phyloP scores from a whole-genome alignment of 495 filamentous ascomycete genomes.

The Podospora anserina region DNA sequence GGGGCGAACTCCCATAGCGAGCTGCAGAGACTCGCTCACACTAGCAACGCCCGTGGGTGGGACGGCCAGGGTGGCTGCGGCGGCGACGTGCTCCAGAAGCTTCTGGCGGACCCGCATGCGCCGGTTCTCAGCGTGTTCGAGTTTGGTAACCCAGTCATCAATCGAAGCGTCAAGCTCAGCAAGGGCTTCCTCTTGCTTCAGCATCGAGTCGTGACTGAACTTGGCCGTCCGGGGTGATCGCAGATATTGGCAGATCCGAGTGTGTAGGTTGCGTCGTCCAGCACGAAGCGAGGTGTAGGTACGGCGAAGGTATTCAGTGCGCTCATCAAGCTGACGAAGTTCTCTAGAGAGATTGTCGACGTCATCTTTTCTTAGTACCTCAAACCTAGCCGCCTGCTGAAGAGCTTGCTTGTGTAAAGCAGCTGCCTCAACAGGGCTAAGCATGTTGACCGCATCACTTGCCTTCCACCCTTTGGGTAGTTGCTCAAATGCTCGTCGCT shows the following conservation, averaged over 20 bases:
- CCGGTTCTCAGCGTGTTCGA: slow-evolving; percentile 72
- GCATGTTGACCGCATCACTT: slow-evolving; percentile 44
- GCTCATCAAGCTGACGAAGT: slow-evolving; percentile 64
- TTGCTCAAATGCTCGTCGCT: slow-evolving; percentile 50
- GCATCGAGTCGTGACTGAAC: slow-evolving; percentile 63
- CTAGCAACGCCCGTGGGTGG: slow-evolving; percentile 33
- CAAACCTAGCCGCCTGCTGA: slow-evolving; percentile 61
- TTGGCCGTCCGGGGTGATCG: slow-evolving; percentile 58
- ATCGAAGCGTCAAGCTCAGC: slow-evolving; percentile 69
- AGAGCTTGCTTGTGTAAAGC: slow-evolving; percentile 59
- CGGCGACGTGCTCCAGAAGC: slow-evolving; percentile 70
- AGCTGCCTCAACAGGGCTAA: slow-evolving; percentile 52
- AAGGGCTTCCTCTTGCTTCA: slow-evolving; percentile 73
- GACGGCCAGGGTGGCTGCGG: slow-evolving; percentile 46
- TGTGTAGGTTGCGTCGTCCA: slow-evolving; percentile 65
- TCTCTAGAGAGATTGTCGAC: slow-evolving; percentile 65
- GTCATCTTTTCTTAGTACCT: slow-evolving; percentile 63
- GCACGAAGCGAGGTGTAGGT: slow-evolving; percentile 65
- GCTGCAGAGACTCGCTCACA: slow-evolving; percentile 41
- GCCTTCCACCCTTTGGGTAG: slow-evolving; percentile 58
- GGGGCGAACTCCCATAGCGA: slow-evolving; percentile 39
- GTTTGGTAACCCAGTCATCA: slow-evolving; percentile 69
- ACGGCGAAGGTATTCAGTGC: slow-evolving; percentile 67
- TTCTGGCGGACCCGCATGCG: slow-evolving; percentile 68
- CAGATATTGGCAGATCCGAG: slow-evolving; percentile 65